Evolutionary conservation across 805 yeast species (phyloP).

Genomic region (Teunomyces aglyptinius): DNA sequence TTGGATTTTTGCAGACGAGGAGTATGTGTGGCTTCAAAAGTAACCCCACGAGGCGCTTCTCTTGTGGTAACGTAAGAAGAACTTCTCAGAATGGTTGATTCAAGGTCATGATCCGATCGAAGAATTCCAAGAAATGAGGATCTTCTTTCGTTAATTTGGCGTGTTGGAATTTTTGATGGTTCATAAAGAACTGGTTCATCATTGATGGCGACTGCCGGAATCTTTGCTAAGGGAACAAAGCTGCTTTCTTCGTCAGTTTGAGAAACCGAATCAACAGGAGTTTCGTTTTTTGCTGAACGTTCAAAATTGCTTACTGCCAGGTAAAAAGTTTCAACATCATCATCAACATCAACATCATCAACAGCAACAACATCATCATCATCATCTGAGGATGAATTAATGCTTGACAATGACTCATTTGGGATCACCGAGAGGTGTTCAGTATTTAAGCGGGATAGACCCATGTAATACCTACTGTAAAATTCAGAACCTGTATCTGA

Average conservation of each 20-base stretch:
- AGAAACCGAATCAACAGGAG: neutral
- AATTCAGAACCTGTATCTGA: neutral
- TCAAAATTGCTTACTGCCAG: neutral
- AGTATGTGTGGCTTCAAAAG: neutral
- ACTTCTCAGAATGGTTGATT: neutral
- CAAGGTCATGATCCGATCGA: neutral
- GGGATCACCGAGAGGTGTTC: slow-evolving; percentile 1
- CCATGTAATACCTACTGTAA: neutral
- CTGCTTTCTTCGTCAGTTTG: neutral
- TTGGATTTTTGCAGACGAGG: slow-evolving; percentile 3
- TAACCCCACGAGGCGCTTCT: slow-evolving; percentile 1
- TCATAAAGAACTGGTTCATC: neutral
- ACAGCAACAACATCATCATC: too few relatives aligned
- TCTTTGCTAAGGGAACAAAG: neutral
- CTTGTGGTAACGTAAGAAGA: neutral
- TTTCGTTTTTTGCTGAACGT: neutral
- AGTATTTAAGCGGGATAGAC: slow-evolving; percentile 1
- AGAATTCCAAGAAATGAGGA: slow-evolving; percentile 1
- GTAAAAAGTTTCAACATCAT: neutral
- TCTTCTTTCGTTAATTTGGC: neutral
- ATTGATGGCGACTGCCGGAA: neutral
- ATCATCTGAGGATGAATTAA: neutral
- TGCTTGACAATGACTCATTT: neutral
- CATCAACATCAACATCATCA: neutral
- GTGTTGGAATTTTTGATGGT: neutral